phyloP scores from a whole-genome alignment of 2,329 filamentous ascomycete species.

The Septoria linicola region DNA sequence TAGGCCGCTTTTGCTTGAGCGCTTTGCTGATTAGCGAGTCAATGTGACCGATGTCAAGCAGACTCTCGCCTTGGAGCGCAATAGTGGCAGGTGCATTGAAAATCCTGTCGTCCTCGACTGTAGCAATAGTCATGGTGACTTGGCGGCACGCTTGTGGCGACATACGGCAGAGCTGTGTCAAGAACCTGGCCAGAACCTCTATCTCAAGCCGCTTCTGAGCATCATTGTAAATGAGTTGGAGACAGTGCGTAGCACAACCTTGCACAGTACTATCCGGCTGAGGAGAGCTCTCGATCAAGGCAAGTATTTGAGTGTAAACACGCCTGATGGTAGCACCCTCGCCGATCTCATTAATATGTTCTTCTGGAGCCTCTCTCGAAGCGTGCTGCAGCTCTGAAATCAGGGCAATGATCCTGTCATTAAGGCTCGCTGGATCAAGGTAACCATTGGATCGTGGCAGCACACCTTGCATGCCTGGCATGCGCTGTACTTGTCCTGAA shows the following conservation, averaged over 20 bases:
- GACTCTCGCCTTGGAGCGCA: conserved; percentile 58
- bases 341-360: conserved; percentile 58
- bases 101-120: conserved; percentile 58
- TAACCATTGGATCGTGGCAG: conserved; percentile 55
- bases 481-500: conserved; percentile 53
- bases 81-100: conserved; percentile 63
- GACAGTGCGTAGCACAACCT: conserved; percentile 14
- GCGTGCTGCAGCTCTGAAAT: conserved; percentile 58
- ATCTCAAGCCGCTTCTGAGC: conserved; percentile 57
- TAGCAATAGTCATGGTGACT: conserved; percentile 52
- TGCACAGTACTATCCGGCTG: conserved; percentile 49
- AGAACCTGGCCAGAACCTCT: conserved; percentile 61
- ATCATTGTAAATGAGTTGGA: conserved; percentile 54
- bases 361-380: conserved; percentile 57
- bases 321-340: conserved; percentile 56
- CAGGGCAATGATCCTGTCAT: conserved; percentile 55
- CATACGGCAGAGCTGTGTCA: conserved; percentile 61
- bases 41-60: conserved; percentile 60
- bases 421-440: conserved; percentile 53
- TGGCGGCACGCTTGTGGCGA: conserved; percentile 58
- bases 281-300: conserved; percentile 53
- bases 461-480: conserved; percentile 40
- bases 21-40: conserved; percentile 69
- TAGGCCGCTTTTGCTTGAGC: conserved; percentile 67
- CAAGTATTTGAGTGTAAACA: conserved; percentile 58